These are phyloP conservation scores for Parathielavia hyrcaniae DNA, from an alignment of 495 filamentous ascomycete species.

Conservation along the genomic window DNA sequence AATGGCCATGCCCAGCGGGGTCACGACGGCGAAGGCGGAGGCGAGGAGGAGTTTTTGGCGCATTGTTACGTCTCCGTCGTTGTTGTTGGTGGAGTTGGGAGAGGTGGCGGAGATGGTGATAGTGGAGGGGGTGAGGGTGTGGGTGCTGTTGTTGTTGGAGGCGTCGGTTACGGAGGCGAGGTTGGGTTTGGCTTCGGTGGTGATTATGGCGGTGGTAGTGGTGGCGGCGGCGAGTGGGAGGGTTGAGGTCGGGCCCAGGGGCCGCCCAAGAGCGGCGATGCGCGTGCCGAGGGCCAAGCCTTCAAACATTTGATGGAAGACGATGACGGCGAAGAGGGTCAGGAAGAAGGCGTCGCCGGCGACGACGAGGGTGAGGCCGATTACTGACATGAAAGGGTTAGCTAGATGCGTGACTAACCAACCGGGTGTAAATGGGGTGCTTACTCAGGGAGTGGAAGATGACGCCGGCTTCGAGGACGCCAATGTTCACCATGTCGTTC, in stretches of 20 bases:
- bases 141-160: conserved; percentile 1
- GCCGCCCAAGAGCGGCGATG: conserved; percentile 43
- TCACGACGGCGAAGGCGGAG: conserved; percentile 48
- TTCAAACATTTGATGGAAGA: conserved; percentile 72
- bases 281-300: conserved; percentile 68
- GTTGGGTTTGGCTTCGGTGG: not conserved
- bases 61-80: conserved; percentile 16
- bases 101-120: not conserved
- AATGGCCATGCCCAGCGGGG: conserved; percentile 54
- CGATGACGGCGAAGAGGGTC: conserved; percentile 52
- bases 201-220: conserved; percentile 20
- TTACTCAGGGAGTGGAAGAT: conserved; percentile 63
- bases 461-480: conserved; percentile 63
- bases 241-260: conserved; percentile 5
- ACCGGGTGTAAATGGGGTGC: conserved; percentile 29
- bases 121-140: not conserved
- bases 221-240: not conserved
- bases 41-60: conserved; percentile 45
- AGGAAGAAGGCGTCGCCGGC: conserved; percentile 51
- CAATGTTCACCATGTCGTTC: conserved; percentile 48
- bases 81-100: too few species aligned
- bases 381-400: conserved; percentile 48
- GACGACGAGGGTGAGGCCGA: conserved; percentile 54
- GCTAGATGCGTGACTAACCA: not conserved
- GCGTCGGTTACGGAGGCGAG: not conserved